Base-by-base conservation (phyloP, 306 rosid species). In the Adenanthera pavonina region DNA sequence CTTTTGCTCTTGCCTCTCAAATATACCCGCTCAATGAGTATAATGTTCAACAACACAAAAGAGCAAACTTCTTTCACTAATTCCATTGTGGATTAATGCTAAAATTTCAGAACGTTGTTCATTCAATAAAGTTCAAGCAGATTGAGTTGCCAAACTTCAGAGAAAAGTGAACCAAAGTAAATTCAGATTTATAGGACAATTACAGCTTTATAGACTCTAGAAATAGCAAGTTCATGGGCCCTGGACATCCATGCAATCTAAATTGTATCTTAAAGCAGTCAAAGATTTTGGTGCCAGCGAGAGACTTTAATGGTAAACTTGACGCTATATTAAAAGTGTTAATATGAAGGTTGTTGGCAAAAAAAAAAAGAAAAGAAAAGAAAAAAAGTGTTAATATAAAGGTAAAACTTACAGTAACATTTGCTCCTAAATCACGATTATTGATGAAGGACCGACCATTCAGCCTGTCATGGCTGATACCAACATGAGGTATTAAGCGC, bases 361-460 rank as follows among this genome's bases (percentile, higher is more conserved):
- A n/a, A n/a, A n/a, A n/a, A n/a, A n/a, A n/a, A n/a, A n/a, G n/a
- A n/a, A n/a, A n/a, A n/a, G n/a, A n/a, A n/a, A n/a, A n/a, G n/a
- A n/a, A n/a, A n/a, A 59, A 12, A 83, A 80, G 47, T 54, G 44
- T 64, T 66, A 13, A 16, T 19, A 62, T 35, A 66, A 60, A 57
- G 70, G 70, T 71, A 59, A 80, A 75, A 93, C 99, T 95, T 89
- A 95, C 99, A 38, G 99, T 95, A 73, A 93, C 94, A 88, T 95
- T 93, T 75, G 87, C 90, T 83, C 90, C 97, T 25, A 81, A 14
- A 40, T 89, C 92, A 13, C 71, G 97, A 47, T 85, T 82, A 84
- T 95, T 95, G 83, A 85, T 87, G 88, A 95, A 95, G 75, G 93
- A 76, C 57, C 90, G 94, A 33, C 97, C 97, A 72, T 87, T 90